Conservation (phyloP, 2,329 filamentous ascomycete genomes). For the Pseudopyrenochaeta lycopersici region DNA sequence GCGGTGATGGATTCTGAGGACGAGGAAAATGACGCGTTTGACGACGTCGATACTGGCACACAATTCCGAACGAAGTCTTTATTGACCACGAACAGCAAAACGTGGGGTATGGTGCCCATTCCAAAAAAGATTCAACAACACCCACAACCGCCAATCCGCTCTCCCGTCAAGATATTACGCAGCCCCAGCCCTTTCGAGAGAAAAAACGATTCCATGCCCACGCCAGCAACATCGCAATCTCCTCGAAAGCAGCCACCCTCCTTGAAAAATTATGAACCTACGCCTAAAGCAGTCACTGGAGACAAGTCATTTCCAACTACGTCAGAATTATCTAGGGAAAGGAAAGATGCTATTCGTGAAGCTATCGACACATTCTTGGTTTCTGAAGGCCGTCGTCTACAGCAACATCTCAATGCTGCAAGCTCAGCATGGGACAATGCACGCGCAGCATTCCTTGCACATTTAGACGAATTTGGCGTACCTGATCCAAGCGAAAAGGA, state of each 20-base stretch:
- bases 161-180: constrained; percentile 33
- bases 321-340: constrained; percentile 40
- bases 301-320: constrained; percentile 16
- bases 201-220: constrained; percentile 26
- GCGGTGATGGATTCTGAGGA: constrained; percentile 44
- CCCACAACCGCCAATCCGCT: constrained; percentile 31
- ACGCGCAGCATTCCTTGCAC: constrained; percentile 32
- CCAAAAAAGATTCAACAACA: constrained; percentile 11
- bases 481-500: constrained; percentile 30
- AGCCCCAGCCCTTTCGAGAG: constrained; percentile 22
- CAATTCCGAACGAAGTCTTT: constrained; percentile 17
- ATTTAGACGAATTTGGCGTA: constrained; percentile 33
- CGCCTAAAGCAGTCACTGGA: constrained; percentile 1
- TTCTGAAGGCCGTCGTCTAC: constrained; percentile 32
- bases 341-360: constrained; percentile 26
- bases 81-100: constrained; percentile 11
- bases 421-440: constrained; percentile 36
- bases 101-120: constrained; percentile 21
- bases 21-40: constrained; percentile 39
- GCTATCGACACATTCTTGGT: constrained; percentile 34
- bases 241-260: constrained; percentile 14
- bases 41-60: constrained; percentile 35
- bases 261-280: constrained; percentile 17
- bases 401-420: constrained; percentile 34
- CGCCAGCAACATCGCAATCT: constrained; percentile 28